Evolutionary conservation across 2,329 filamentous ascomycete species (phyloP), one percentile per base, ranked within the genome.

Genomic region (Paraphaeosphaeria sporulosa): DNA sequence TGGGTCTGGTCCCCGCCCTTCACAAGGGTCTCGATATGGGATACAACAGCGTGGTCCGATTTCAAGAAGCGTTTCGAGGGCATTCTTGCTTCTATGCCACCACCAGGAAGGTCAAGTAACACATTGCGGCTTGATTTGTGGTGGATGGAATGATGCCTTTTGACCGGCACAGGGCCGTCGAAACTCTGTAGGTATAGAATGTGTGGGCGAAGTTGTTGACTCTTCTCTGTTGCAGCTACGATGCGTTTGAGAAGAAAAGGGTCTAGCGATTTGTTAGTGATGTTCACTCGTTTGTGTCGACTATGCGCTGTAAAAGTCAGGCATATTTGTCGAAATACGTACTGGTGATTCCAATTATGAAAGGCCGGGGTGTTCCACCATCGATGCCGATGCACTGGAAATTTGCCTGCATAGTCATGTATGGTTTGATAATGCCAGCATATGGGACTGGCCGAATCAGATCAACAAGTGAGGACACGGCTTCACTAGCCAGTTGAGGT

Each of bases 321-420:
- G 25, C 19, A 40, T 8, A 4, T 13, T 17, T 7, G 15, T 3
- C 27, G 12, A 23, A n/a, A 42, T 42, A 42, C 49, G 34, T 54
- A 54, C 51, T 80, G 6, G 78, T 80, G 60, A 79, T 76, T 34
- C 78, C 78, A 50, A 79, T 68, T 6, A 80, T 68, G 64, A 79
- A 80, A 10, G 74, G 71, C 15, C 73, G 66, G 0, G 78, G 76
- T 12, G 75, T 75, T 2, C 76, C 77, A 17, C 77, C 76, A 50
- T 79, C 76, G 52, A 78, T 73, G 43, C 77, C 77, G 8, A 77
- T 77, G 50, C 71, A 70, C n/a, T 71, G 69, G 61, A 79, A 79
- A 30, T 79, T 77, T 12, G 77, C 76, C 64, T 80, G 78, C 78
- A 80, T 80, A 38, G 77, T 80, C 68, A 79, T 72, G 62, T 80